Evolutionary conservation across 352 stramenopile genomes (phyloP), one percentile per base, ranked within the genome.

Genomic region (Saprolegnia parasitica): DNA sequence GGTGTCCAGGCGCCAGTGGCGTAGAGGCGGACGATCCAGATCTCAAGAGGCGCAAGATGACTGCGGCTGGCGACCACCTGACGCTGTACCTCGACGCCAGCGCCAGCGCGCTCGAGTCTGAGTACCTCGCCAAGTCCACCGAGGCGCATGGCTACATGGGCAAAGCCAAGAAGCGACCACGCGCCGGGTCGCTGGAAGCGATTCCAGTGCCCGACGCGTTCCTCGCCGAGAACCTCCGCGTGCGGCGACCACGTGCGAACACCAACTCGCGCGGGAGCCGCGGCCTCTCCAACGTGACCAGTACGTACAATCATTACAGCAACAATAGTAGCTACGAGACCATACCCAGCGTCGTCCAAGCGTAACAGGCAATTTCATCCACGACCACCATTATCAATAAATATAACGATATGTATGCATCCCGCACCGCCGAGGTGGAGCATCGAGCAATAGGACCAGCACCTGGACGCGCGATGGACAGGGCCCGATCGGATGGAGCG

Each of bases 311-410:
- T 52, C 35, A 60, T 24, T 42, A 40, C 52, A 60, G 35, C 35
- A 60, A 60, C 35, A 60, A 40, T 40, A 60, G 52, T 40, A 60
- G 52, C 52, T 60, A 60, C 52, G 52, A 60, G 11, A 40, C 52
- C 16, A 60, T 60, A 40, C 52, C 52, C 11, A 60, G 52, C 35
- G 35, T 24, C 16, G 42, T 49, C 13, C 42, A 49, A 49, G 42
- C 42, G 8, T 49, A 49, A 35, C 2, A 35, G 29, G 29, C 29
- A 35, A 35, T 5, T 2, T 35, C 29, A 35, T 35, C 29, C 29
- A 5, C 29, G 2, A 35, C 2, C 29, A 35, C 5, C 29, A 35
- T 35, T 5, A 2, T 35, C 29, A 35, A 35, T 35, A 35, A 6
- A 35, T 35, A 35, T 35, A 35, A 6, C 29, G 29, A 35, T 2